These are phyloP conservation scores for Mycena sp. DNA, from an alignment of 1,284 basidiomycete species.

Conservation along the genomic window DNA sequence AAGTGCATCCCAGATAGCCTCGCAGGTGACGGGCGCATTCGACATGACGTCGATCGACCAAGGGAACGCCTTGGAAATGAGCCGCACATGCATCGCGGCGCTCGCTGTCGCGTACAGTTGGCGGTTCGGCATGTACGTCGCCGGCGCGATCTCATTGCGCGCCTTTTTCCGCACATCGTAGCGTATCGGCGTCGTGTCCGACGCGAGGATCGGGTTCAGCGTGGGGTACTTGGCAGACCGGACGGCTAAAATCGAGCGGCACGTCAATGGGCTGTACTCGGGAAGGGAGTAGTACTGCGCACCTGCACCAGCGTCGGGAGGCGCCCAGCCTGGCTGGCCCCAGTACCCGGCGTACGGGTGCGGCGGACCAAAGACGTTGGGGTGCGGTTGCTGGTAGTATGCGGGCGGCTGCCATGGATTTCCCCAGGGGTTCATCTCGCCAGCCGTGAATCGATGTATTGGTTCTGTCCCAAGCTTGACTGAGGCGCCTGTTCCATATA, in stretches of 20 bases:
- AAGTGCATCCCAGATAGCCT: conserved; percentile 62
- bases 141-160: conserved; percentile 49
- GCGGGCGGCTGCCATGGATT: conserved; percentile 16
- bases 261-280: not conserved
- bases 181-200: conserved; percentile 58
- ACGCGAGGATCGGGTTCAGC: conserved; percentile 59
- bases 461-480: not conserved
- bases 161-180: conserved; percentile 58
- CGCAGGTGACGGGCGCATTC: conserved; percentile 54
- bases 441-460: conserved; percentile 13
- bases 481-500: conserved; percentile 17
- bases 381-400: conserved; percentile 21
- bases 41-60: conserved; percentile 64
- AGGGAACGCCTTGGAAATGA: conserved; percentile 66
- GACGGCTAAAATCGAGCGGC: conserved; percentile 9
- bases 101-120: conserved; percentile 47
- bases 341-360: conserved; percentile 17
- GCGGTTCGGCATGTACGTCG: conserved; percentile 52
- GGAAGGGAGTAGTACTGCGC: not conserved
- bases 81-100: conserved; percentile 48
- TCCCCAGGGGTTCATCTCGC: conserved; percentile 16
- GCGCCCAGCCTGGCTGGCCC: conserved; percentile 25
- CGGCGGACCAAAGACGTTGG: conserved; percentile 3
- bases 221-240: conserved; percentile 49
- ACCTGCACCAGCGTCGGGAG: conserved; percentile 19